Conservation (phyloP, 257 asterid species). For the Ilex asprella region DNA sequence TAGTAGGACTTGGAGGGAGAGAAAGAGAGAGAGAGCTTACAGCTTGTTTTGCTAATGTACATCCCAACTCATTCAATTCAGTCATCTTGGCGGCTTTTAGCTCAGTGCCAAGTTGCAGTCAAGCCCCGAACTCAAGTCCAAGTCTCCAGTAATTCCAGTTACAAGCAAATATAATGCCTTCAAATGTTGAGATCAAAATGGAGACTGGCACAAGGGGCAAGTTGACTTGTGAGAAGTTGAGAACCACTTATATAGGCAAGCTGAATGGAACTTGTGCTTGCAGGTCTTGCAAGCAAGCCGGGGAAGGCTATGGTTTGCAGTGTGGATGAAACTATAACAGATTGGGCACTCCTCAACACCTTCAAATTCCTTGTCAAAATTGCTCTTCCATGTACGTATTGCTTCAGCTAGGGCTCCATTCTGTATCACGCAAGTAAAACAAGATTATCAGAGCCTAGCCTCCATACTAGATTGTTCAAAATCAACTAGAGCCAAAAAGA, state of each 20-base stretch:
- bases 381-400: slow-evolving; percentile 88
- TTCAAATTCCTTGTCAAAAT: slow-evolving; percentile 95
- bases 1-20: too few species aligned
- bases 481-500: too few species aligned
- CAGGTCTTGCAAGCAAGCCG: slow-evolving; percentile 98
- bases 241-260: slow-evolving; percentile 97
- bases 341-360: slow-evolving; percentile 99
- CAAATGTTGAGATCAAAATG: slow-evolving; percentile 44
- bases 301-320: slow-evolving; percentile 85
- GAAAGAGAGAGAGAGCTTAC: too few species aligned
- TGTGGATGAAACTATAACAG: slow-evolving; percentile 94
- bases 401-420: slow-evolving; percentile 99
- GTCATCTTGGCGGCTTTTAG: too few species aligned
- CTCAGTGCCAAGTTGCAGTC: too few species aligned
- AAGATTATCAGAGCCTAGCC: not conserved
- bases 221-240: slow-evolving; percentile 98
- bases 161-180: too few species aligned
- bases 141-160: too few species aligned
- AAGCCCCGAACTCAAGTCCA: too few species aligned
- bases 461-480: too few species aligned
- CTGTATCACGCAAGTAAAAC: slow-evolving; percentile 33
- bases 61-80: too few species aligned
- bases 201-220: slow-evolving; percentile 97
- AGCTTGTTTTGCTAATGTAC: too few species aligned
- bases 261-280: slow-evolving; percentile 94